These are phyloP conservation scores for Kewa caespitosa DNA, from an alignment of 179 eudicot genomes.

Conservation along the genomic window DNA sequence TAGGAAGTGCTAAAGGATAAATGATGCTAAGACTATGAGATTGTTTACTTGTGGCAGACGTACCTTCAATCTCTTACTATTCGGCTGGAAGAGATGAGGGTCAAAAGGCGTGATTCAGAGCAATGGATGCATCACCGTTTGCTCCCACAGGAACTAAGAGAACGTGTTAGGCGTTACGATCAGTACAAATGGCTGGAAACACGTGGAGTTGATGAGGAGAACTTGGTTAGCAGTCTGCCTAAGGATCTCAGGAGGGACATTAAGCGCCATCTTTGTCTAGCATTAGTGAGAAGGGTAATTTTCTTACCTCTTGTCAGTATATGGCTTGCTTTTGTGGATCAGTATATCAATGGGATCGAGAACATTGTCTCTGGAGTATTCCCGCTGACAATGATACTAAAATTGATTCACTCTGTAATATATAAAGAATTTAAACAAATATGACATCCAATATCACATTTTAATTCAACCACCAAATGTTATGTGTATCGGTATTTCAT, in stretches of 20 bases:
- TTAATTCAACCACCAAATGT: no score
- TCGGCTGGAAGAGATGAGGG: constrained; percentile 93
- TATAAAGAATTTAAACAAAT: no score
- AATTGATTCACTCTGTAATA: no score
- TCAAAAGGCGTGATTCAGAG: constrained; percentile 92
- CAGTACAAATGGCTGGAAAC: constrained; percentile 94
- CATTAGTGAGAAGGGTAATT: constrained; percentile 76
- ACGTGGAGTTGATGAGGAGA: constrained; percentile 91
- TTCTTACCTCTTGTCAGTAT: constrained; percentile 8
- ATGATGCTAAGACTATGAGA: constrained; percentile 22
- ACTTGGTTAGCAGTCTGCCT: constrained; percentile 69
- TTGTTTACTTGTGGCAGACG: constrained; percentile 52
- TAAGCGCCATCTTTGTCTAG: constrained; percentile 93
- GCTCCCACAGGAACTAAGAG: constrained; percentile 78
- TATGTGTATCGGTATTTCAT: no score
- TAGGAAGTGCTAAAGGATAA: not conserved
- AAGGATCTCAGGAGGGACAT: constrained; percentile 91
- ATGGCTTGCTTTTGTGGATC: not conserved
- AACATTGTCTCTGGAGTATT: not conserved
- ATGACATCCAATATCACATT: no score
- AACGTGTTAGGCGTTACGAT: constrained; percentile 89
- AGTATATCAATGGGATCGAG: not conserved
- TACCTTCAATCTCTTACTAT: constrained; percentile 90
- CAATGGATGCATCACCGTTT: constrained; percentile 98
- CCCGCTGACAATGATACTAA: not conserved